phyloP scores from a whole-genome alignment of 805 yeast species.

The Ogataea parapolymorpha region DNA sequence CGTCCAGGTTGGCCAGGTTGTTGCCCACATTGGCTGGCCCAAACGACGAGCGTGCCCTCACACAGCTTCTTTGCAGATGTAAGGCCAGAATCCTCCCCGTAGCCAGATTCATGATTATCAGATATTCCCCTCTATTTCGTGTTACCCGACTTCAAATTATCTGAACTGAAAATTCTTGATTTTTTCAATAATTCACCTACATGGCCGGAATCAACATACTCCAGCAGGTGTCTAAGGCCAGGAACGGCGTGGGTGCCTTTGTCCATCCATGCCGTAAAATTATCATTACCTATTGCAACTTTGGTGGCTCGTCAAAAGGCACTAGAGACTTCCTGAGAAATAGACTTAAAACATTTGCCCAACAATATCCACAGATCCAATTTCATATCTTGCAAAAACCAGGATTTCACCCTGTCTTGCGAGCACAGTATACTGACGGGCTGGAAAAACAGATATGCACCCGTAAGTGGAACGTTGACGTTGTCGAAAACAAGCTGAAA shows the following conservation, averaged over 20 bases:
- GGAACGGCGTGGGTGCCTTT: conserved; percentile 76
- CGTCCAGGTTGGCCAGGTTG: conserved; percentile 41
- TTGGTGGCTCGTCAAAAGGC: conserved; percentile 94
- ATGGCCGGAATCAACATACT: conserved; percentile 53
- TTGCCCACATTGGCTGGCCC: conserved; percentile 34
- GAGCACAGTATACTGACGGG: conserved; percentile 51
- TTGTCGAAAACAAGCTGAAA: conserved; percentile 62
- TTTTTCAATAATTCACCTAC: neutral
- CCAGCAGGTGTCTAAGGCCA: conserved; percentile 53
- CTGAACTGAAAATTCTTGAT: neutral
- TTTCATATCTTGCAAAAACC: conserved; percentile 64
- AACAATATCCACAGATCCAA: conserved; percentile 59
- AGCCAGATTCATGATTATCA: neutral
- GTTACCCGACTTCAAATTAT: conserved; percentile 2
- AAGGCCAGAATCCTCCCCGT: neutral
- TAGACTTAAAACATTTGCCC: conserved; percentile 54
- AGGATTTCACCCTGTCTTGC: conserved; percentile 76
- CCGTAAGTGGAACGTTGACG: conserved; percentile 60
- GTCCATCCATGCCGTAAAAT: conserved; percentile 73
- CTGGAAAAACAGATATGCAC: conserved; percentile 54
- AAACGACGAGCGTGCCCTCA: conserved; percentile 1
- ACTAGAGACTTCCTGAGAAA: conserved; percentile 61
- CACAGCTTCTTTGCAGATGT: neutral
- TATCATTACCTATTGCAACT: conserved; percentile 80
- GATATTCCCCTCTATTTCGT: conserved; percentile 3